phyloP scores from a whole-genome alignment of 2,329 filamentous ascomycete genomes.

The Blastomyces emzantsi region DNA sequence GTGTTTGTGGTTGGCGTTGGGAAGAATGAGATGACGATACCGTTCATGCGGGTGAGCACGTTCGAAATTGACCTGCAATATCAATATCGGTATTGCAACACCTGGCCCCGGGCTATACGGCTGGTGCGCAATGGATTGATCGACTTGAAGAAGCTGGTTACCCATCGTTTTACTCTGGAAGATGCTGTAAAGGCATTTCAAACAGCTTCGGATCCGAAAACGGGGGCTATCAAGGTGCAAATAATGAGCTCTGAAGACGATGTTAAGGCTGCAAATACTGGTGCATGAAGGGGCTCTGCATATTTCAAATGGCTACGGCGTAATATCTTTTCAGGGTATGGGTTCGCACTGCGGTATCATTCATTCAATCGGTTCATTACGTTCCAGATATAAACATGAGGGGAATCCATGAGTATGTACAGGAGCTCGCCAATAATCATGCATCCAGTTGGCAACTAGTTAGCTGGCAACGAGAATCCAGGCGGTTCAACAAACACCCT shows the following conservation, averaged over 20 bases:
- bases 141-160: constrained; percentile 72
- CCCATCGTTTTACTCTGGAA: constrained; percentile 77
- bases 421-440: neutral
- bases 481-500: neutral
- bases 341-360: neutral
- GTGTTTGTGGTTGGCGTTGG: constrained; percentile 96
- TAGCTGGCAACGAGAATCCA: neutral
- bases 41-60: constrained; percentile 87
- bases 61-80: constrained; percentile 92
- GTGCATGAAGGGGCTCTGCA: neutral
- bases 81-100: constrained; percentile 94
- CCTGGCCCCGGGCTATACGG: constrained; percentile 88
- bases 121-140: constrained; percentile 77
- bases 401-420: neutral
- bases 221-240: constrained; percentile 94
- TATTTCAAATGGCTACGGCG: neutral
- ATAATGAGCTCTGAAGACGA: constrained; percentile 47
- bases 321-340: neutral
- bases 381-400: neutral
- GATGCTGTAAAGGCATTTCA: constrained; percentile 84
- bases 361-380: neutral
- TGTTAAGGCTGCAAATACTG: constrained; percentile 24
- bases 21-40: constrained; percentile 89
- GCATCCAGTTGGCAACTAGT: neutral
- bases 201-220: constrained; percentile 78